Conservation (phyloP, 306 rosid species). For the Bauhinia variegata region DNA sequence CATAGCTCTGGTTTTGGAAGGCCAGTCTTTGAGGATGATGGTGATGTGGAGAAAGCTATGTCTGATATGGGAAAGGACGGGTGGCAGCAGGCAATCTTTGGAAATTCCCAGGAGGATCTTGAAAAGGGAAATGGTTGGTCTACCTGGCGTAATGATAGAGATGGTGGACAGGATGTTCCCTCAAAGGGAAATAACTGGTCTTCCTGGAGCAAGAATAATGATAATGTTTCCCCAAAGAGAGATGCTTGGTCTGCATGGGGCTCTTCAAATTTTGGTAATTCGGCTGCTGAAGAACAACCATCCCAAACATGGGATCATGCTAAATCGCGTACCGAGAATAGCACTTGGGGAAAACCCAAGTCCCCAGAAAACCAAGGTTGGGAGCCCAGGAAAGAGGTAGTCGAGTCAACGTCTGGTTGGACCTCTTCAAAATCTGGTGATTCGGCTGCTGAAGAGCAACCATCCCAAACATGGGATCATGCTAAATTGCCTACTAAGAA, state of each 20-base stretch:
- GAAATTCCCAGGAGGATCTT: no score
- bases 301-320: constrained; percentile 24
- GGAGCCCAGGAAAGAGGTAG: constrained; percentile 16
- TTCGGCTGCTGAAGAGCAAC: constrained; percentile 15
- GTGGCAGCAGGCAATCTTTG: no score
- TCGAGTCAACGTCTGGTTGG: constrained; percentile 17
- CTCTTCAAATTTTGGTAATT: constrained; percentile 32
- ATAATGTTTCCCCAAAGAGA: no score
- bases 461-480: constrained; percentile 25
- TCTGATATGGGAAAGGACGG: no score
- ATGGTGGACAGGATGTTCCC: constrained; percentile 22
- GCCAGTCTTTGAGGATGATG: constrained; percentile 73
- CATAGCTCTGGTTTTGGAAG: constrained; percentile 48
- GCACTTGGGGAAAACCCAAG: constrained; percentile 52
- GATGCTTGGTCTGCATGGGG: neutral
- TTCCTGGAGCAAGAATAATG: no score
- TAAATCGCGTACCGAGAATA: constrained; percentile 33
- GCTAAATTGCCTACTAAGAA: constrained; percentile 34
- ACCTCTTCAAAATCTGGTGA: constrained; percentile 32
- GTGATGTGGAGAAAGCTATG: constrained; percentile 39
- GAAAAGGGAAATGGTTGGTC: constrained; percentile 24
- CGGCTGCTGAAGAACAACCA: constrained; percentile 19
- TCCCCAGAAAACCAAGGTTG: constrained; percentile 44
- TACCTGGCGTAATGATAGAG: constrained; percentile 6
- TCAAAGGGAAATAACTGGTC: no score